Evolutionary conservation across 371 early-diverging fungal genomes (phyloP).

Genomic region (Coemansia sp.): DNA sequence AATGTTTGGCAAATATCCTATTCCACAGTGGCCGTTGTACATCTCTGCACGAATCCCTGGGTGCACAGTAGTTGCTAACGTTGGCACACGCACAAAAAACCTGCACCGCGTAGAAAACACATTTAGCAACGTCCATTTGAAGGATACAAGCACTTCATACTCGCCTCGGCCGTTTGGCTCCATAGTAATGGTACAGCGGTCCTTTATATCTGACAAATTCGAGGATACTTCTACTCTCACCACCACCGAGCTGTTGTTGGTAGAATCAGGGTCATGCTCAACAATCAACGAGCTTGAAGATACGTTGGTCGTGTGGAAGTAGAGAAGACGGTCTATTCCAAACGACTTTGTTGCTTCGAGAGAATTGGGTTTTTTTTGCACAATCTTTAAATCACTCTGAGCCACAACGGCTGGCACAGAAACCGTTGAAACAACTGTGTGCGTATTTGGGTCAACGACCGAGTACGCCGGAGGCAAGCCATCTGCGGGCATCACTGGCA

Average conservation of each 20-base stretch:
- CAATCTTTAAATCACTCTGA: conserved; percentile 8
- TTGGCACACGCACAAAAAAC: conserved; percentile 26
- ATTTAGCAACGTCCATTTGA: conserved; percentile 19
- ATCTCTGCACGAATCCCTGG: conserved; percentile 32
- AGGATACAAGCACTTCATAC: conserved; percentile 31
- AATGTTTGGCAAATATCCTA: conserved; percentile 17
- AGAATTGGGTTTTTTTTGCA: conserved; percentile 16
- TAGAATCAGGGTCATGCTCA: conserved; percentile 21
- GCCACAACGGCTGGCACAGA: background rate
- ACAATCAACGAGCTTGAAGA: conserved; percentile 18
- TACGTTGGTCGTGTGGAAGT: conserved; percentile 19
- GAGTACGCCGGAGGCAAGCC: conserved; percentile 38
- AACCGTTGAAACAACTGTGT: background rate
- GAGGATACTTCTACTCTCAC: conserved; percentile 20
- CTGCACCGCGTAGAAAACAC: conserved; percentile 14
- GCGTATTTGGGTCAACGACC: conserved; percentile 16
- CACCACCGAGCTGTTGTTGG: conserved; percentile 13
- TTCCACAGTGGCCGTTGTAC: conserved; percentile 9
- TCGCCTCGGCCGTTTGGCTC: conserved; percentile 19
- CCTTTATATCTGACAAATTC: background rate
- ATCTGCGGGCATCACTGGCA: background rate
- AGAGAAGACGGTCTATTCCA: conserved; percentile 26
- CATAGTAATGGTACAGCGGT: conserved; percentile 12
- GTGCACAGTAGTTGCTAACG: conserved; percentile 2
- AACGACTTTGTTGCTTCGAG: conserved; percentile 15